These are phyloP conservation scores for Esteya vermicola DNA, from an alignment of 2,329 filamentous ascomycete genomes.

Conservation along the genomic window DNA sequence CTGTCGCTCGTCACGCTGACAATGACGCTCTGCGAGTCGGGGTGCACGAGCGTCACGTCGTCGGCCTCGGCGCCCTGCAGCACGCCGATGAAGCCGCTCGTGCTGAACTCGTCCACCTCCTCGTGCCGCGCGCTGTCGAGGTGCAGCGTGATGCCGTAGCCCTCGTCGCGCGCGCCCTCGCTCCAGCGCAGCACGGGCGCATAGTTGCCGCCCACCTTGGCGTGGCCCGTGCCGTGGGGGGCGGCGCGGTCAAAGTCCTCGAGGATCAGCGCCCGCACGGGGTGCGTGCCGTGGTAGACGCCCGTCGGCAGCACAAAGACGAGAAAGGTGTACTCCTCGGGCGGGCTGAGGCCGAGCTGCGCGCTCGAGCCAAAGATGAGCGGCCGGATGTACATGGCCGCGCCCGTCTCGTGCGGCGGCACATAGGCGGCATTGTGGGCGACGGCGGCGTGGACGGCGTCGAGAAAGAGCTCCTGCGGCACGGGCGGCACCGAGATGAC, in stretches of 20 bases:
- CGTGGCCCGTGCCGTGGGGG: constrained; percentile 77
- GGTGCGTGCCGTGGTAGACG: constrained; percentile 81
- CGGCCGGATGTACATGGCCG: constrained; percentile 85
- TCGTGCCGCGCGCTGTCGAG: constrained; percentile 72
- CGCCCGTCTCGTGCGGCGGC: constrained; percentile 75
- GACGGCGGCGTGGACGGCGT: constrained; percentile 67
- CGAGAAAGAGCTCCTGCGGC: constrained; percentile 61
- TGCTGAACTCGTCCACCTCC: constrained; percentile 92
- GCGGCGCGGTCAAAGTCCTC: constrained; percentile 90
- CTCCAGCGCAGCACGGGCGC: constrained; percentile 82
- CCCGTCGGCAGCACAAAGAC: constrained; percentile 87
- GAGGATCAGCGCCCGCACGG: constrained; percentile 75
- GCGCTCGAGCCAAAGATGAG: constrained; percentile 77
- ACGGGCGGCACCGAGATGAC: constrained; percentile 75
- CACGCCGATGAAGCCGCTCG: constrained; percentile 81
- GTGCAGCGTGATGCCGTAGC: constrained; percentile 90
- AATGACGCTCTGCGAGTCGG: constrained; percentile 77
- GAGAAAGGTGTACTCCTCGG: constrained; percentile 82
- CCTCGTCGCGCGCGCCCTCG: constrained; percentile 62
- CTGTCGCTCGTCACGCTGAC: constrained; percentile 74
- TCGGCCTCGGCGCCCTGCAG: constrained; percentile 34
- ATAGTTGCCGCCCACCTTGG: constrained; percentile 95
- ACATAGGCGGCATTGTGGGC: constrained; percentile 81
- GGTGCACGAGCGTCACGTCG: constrained; percentile 63
- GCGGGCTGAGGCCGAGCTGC: constrained; percentile 72